phyloP scores from a whole-genome alignment of 2,329 filamentous ascomycete genomes.

The Colletotrichum chlorophyti region DNA sequence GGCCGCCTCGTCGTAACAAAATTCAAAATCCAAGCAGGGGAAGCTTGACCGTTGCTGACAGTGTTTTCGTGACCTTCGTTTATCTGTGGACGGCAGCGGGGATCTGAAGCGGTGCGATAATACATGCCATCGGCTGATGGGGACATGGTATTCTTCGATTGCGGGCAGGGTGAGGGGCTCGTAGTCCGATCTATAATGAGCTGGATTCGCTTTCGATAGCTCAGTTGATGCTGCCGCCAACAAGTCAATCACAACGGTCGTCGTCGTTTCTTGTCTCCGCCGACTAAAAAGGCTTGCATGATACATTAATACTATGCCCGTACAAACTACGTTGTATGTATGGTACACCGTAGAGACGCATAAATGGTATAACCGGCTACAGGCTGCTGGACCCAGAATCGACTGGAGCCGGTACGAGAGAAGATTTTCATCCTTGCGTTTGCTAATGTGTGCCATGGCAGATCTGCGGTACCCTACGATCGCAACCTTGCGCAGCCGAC shows the following conservation, averaged over 20 bases:
- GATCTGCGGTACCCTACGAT: slow-evolving; percentile 29
- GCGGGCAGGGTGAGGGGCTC: slow-evolving; percentile 1
- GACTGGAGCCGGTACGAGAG: slow-evolving; percentile 26
- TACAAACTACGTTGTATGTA: no score
- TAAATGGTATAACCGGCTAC: no score
- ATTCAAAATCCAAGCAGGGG: neutral
- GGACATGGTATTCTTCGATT: neutral
- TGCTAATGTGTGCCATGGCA: slow-evolving; percentile 24
- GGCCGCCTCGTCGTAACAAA: neutral
- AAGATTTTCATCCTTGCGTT: slow-evolving; percentile 29
- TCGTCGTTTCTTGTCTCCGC: neutral
- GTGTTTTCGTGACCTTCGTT: slow-evolving; percentile 20
- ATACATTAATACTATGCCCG: no score
- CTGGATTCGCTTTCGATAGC: slow-evolving; percentile 4
- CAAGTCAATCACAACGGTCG: slow-evolving; percentile 9
- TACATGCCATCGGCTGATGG: slow-evolving; percentile 1
- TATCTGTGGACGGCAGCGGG: slow-evolving; percentile 19
- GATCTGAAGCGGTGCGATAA: neutral
- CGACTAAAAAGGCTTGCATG: slow-evolving; percentile 2
- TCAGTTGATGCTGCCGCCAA: neutral
- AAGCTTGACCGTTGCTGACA: slow-evolving; percentile 9
- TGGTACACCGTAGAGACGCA: no score
- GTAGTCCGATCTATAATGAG: neutral
- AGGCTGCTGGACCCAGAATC: slow-evolving; percentile 6
- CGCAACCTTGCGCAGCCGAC: slow-evolving; percentile 18